These are phyloP conservation scores for Claviceps sp. DNA, from an alignment of 2,329 filamentous ascomycete genomes.

Conservation along the genomic window DNA sequence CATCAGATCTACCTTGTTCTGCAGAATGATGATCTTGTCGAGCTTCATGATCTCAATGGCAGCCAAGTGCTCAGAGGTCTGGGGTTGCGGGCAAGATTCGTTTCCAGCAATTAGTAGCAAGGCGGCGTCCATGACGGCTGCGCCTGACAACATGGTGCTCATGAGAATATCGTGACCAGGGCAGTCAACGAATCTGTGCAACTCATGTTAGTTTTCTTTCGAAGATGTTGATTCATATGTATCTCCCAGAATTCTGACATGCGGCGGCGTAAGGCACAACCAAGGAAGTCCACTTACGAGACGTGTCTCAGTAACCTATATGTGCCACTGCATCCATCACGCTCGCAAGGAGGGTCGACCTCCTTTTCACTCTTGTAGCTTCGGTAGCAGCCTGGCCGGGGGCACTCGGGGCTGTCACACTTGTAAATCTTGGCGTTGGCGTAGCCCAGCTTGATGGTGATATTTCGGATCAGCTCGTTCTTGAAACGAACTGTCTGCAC, in stretches of 20 bases:
- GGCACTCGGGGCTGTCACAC: constrained; percentile 85
- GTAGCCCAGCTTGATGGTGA: constrained; percentile 99
- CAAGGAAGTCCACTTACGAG: constrained; percentile 48
- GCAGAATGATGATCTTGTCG: constrained; percentile 97
- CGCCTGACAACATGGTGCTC: constrained; percentile 99
- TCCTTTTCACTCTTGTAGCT: constrained; percentile 99
- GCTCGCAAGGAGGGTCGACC: constrained; percentile 89
- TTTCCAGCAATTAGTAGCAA: constrained; percentile 94
- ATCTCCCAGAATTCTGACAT: too few species aligned
- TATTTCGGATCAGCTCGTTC: constrained; percentile 98
- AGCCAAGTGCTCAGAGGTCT: constrained; percentile 96
- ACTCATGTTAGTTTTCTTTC: constrained; percentile 7
- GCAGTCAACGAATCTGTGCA: constrained; percentile 77
- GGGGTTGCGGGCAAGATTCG: constrained; percentile 94
- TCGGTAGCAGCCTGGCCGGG: constrained; percentile 85
- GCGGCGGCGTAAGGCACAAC: too few species aligned
- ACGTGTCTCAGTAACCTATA: constrained; percentile 86
- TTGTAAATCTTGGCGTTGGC: constrained; percentile 99
- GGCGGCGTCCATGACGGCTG: constrained; percentile 98
- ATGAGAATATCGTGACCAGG: constrained; percentile 99
- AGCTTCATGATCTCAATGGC: constrained; percentile 99
- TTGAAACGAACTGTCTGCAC: constrained; percentile 99
- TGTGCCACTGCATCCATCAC: constrained; percentile 76
- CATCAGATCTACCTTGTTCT: constrained; percentile 99
- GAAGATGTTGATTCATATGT: too few species aligned